Percentiles rank a stretch among this genome's conserved stretches.
Conservation (phyloP, 1,139 yeast species). For the Hansenula sp. region DNA sequence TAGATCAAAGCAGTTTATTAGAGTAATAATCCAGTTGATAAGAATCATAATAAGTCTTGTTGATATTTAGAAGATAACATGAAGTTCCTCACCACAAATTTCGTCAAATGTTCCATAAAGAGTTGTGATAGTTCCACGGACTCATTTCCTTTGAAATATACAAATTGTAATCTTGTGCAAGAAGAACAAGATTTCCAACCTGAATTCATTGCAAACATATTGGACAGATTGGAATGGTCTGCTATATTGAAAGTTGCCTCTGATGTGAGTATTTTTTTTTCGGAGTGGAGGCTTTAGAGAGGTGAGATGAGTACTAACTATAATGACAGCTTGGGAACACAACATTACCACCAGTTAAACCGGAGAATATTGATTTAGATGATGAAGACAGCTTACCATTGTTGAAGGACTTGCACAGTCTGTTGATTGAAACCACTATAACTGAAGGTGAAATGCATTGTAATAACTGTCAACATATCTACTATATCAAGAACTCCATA, state of each 20-base stretch:
- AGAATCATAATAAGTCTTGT: no score
- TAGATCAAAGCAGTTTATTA: no score
- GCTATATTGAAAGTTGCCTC: slow-evolving; percentile 75
- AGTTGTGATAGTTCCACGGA: slow-evolving; percentile 70
- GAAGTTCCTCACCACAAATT: slow-evolving; percentile 94
- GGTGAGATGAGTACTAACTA: slow-evolving; percentile 1
- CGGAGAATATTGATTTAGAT: slow-evolving; percentile 47
- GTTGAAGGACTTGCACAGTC: slow-evolving; percentile 69
- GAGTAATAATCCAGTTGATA: no score
- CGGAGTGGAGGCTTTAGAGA: no score
- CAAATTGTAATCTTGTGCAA: slow-evolving; percentile 69
- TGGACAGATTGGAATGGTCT: slow-evolving; percentile 84
- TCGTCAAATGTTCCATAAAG: slow-evolving; percentile 90
- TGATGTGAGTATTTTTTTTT: slow-evolving; percentile 57
- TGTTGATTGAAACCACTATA: slow-evolving; percentile 83
- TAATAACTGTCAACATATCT: slow-evolving; percentile 79
- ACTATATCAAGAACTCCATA: slow-evolving; percentile 86
- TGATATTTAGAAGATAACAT: no score
- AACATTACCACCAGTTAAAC: slow-evolving; percentile 60
- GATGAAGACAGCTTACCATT: slow-evolving; percentile 55
- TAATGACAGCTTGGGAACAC: slow-evolving; percentile 54
- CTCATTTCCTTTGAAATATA: slow-evolving; percentile 76
- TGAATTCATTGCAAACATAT: slow-evolving; percentile 70
- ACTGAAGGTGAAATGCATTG: slow-evolving; percentile 88
- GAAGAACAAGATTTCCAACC: slow-evolving; percentile 81